Evolutionary conservation across 352 stramenopile genomes (phyloP).

Genomic region (Phytophthora hibernalis): DNA sequence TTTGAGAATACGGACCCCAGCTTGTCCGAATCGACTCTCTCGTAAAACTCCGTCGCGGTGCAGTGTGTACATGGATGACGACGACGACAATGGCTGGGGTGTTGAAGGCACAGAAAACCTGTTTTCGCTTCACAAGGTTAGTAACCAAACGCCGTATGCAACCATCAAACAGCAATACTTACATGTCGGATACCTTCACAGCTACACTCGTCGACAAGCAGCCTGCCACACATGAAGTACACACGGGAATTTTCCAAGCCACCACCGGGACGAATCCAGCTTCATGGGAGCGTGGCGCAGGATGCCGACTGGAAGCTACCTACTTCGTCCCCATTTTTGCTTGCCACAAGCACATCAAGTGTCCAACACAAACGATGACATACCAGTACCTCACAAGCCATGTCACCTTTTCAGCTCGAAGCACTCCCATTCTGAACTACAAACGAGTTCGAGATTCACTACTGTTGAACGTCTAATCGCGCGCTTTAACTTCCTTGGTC

Average conservation of each 20-base stretch:
- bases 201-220: conserved; percentile 8
- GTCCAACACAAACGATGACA: conserved; percentile 52
- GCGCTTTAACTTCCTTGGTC: conserved; percentile 17
- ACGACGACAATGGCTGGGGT: conserved; percentile 10
- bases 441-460: neutral
- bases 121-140: conserved; percentile 44
- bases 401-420: neutral
- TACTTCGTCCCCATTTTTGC: conserved; percentile 30
- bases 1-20: conserved; percentile 48
- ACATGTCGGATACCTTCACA: conserved; percentile 2
- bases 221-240: conserved; percentile 41
- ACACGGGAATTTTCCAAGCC: conserved; percentile 58
- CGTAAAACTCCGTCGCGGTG: conserved; percentile 27
- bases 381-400: neutral
- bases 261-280: conserved; percentile 41
- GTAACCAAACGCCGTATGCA: neutral
- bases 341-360: conserved; percentile 36
- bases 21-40: conserved; percentile 31
- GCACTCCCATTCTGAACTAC: neutral
- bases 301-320: conserved; percentile 16
- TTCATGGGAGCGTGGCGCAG: conserved; percentile 20
- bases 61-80: conserved; percentile 6
- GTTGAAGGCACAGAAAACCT: conserved; percentile 15
- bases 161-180: conserved; percentile 1
- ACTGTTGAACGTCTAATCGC: conserved; percentile 12